Evolutionary conservation across 164 flowering plant genomes (phyloP), one percentile per base, ranked within the genome.

Genomic region (Saururus chinensis): DNA sequence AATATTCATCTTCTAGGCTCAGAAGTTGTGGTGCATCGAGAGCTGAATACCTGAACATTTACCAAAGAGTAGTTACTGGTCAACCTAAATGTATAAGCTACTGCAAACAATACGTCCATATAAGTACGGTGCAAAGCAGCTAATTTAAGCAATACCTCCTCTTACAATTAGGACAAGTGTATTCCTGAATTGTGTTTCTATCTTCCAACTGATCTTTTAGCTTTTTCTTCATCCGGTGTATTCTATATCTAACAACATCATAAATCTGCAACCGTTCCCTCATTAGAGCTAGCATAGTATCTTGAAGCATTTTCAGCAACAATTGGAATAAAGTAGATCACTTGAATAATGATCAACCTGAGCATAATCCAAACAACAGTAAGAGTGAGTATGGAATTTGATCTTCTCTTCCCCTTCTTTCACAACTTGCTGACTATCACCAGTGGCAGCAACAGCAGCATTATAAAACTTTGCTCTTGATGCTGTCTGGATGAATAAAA

Each of bases 331-430:
- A 45, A 12, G 17, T 12, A 17, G 49, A 45, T 1, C 49, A 45
- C 14, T 7, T 45, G 2, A 45, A 45, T 45, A 45, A 17, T 45
- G 1, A 4, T 45, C 49, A 66, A 92, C 98, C 98, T 92, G 98
- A 55, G 96, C 83, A 77, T 86, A 92, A 67, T 92, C 98, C 49
- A 92, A 74, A 63, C 93, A 92, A 66, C 98, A 89, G 58, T 92
- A 92, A 14, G 98, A 89, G 68, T 92, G 98, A n/a, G 95, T 89
- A 64, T 89, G 98, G 79, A 87, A 42, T 76, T 92, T 92, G 55
- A 86, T 62, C 76, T 92, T 92, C 30, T 92, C 96, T 20, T 89
- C 95, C 40, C 93, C 93, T 65, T 87, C 93, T 65, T 78, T 87
- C 48, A 60, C 73, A 54, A 17, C 35, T 12, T 55, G 81, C 53